phyloP scores from a whole-genome alignment of 2,329 filamentous ascomycete genomes.

The Fusarium luffae region DNA sequence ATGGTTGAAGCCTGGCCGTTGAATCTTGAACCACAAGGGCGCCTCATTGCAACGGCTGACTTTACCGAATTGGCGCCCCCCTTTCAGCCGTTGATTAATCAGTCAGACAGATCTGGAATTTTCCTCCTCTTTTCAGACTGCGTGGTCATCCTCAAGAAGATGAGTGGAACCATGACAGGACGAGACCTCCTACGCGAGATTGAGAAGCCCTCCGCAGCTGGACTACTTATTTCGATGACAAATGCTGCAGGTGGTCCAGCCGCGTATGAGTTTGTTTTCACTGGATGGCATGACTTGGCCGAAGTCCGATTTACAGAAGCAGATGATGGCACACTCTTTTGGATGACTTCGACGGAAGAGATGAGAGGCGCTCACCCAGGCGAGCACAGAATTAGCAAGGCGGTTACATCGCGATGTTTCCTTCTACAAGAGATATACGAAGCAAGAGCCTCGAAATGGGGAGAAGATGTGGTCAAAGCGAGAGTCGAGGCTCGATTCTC shows the following conservation, averaged over 20 bases:
- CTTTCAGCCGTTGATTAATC: conserved; percentile 61
- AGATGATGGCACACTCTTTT: conserved; percentile 70
- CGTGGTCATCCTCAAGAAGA: conserved; percentile 80
- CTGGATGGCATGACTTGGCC: conserved; percentile 75
- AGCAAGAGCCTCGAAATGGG: conserved; percentile 78
- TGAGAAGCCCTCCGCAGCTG: conserved; percentile 78
- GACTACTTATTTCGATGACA: conserved; percentile 71
- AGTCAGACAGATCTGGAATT: conserved; percentile 70
- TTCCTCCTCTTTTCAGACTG: conserved; percentile 88
- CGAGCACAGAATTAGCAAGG: conserved; percentile 55
- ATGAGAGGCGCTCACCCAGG: conserved; percentile 66
- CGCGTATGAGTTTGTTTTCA: conserved; percentile 78
- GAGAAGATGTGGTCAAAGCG: conserved; percentile 88
- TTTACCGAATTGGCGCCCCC: conserved; percentile 81
- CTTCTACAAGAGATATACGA: conserved; percentile 80
- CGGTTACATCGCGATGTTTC: conserved; percentile 73
- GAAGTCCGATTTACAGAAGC: conserved; percentile 80
- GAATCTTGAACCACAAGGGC: conserved; percentile 77
- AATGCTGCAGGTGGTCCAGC: conserved; percentile 70
- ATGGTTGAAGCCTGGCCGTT: conserved; percentile 82
- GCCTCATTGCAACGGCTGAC: conserved; percentile 84
- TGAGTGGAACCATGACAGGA: conserved; percentile 71
- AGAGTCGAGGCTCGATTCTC: conserved; percentile 86
- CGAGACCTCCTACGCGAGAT: conserved; percentile 85
- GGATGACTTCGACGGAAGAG: conserved; percentile 73